phyloP scores from a whole-genome alignment of 2,329 filamentous ascomycete species.

The Fusarium pseudocircinatum region DNA sequence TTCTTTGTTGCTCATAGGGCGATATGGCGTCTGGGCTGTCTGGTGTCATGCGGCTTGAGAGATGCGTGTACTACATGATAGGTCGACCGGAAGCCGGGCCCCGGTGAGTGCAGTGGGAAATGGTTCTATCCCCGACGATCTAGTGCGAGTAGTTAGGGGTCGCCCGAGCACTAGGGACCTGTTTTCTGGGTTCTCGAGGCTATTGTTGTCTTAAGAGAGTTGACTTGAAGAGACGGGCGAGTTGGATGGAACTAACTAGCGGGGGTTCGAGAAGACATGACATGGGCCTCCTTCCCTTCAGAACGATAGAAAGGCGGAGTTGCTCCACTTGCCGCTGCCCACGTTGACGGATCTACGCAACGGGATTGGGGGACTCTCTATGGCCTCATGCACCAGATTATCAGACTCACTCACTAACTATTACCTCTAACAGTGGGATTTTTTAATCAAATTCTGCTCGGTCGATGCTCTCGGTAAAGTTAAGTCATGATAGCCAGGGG shows the following conservation, averaged over 20 bases:
- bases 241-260: conserved; percentile 2
- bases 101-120: conserved; percentile 10
- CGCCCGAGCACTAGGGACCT: conserved; percentile 10
- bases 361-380: conserved; percentile 30
- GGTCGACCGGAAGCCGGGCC: conserved; percentile 8
- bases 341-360: conserved; percentile 32
- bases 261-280: neutral
- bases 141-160: neutral
- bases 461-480: conserved; percentile 35
- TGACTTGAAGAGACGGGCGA: neutral
- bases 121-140: neutral
- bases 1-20: conserved; percentile 14
- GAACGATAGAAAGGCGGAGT: conserved; percentile 14
- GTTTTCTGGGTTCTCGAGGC: conserved; percentile 3
- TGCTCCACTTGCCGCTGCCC: conserved; percentile 31
- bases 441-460: conserved; percentile 21
- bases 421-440: conserved; percentile 2
- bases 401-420: neutral
- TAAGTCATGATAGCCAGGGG: conserved; percentile 1
- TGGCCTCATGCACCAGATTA: conserved; percentile 9
- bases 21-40: neutral
- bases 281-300: conserved; percentile 5
- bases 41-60: conserved; percentile 8
- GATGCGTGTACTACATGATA: conserved; percentile 31
- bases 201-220: conserved; percentile 4